A percentile compares a stretch with the other conserved stretches of the same genome.
These are phyloP conservation scores for Ophiostoma himal-ulmi DNA, from an alignment of 2,329 filamentous ascomycete genomes.

Conservation along the genomic window DNA sequence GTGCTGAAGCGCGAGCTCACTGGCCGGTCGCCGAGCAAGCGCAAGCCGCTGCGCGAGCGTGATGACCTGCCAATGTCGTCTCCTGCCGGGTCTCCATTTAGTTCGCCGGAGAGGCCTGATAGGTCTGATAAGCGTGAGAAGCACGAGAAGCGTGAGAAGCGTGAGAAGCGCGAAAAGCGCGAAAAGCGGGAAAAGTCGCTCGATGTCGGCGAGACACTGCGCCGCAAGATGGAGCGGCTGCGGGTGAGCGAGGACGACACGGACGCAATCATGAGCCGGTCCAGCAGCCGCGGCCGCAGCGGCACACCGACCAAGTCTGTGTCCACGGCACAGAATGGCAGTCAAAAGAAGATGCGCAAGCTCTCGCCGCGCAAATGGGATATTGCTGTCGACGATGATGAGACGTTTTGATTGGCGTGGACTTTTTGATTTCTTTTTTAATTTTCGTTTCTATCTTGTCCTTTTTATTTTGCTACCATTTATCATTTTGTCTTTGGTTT, in stretches of 20 bases:
- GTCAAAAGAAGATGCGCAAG: conserved; percentile 51
- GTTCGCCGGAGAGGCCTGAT: conserved; percentile 24
- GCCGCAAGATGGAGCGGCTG: conserved; percentile 45
- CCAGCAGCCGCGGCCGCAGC: conserved; percentile 13
- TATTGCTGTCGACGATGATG: conserved; percentile 36
- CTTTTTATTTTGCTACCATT: background rate
- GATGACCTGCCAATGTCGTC: conserved; percentile 39
- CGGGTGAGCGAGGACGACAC: conserved; percentile 39
- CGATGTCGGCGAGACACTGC: conserved; percentile 34
- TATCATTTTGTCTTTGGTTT: background rate
- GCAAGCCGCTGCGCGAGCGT: conserved; percentile 50
- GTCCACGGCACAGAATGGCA: conserved; percentile 33
- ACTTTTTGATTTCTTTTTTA: background rate
- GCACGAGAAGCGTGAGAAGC: background rate
- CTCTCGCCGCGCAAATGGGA: conserved; percentile 47
- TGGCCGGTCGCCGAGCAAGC: conserved; percentile 57
- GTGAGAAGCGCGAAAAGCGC: background rate
- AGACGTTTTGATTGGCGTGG: conserved; percentile 30
- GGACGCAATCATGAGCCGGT: conserved; percentile 20
- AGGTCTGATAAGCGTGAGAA: conserved; percentile 19
- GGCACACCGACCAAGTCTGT: conserved; percentile 22
- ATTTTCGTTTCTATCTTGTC: background rate
- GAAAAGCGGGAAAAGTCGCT: background rate
- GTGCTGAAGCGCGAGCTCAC: conserved; percentile 61
- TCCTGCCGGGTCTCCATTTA: background rate